Evolutionary conservation across 352 stramenopile genomes (phyloP).

Genomic region (Globisporangium parvum): DNA sequence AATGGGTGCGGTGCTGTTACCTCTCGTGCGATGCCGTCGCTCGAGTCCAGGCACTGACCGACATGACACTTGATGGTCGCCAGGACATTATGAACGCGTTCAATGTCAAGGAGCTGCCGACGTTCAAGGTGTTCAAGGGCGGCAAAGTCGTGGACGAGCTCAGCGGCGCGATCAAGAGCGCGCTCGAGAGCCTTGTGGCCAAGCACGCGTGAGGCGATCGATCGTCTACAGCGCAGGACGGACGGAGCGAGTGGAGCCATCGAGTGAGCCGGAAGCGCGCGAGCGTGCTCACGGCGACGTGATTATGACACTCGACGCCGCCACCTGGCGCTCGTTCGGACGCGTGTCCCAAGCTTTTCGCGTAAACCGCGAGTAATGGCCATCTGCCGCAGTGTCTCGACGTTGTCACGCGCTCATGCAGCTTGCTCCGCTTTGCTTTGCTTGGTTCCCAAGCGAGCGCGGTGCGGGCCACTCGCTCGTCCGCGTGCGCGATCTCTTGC

Average conservation of each 20-base stretch:
- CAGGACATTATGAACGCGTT: constrained; percentile 56
- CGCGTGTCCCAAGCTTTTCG: neutral
- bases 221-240: neutral
- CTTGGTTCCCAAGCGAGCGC: neutral
- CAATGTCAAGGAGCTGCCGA: constrained; percentile 86
- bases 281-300: neutral
- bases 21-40: no score
- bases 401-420: neutral
- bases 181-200: constrained; percentile 46
- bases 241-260: neutral
- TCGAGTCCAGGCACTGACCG: no score
- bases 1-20: no score
- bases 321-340: no score
- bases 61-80: no score
- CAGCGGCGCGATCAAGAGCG: constrained; percentile 60
- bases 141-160: constrained; percentile 88
- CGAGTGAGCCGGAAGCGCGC: no score
- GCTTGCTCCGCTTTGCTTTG: neutral
- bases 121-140: constrained; percentile 91
- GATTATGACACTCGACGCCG: neutral
- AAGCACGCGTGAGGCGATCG: constrained; percentile 21
- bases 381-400: constrained; percentile 1
- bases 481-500: no score
- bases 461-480: no score
- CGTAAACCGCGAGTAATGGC: neutral